phyloP scores from a whole-genome alignment of 768 basidiomycete species.

The Podaxis sp. region DNA sequence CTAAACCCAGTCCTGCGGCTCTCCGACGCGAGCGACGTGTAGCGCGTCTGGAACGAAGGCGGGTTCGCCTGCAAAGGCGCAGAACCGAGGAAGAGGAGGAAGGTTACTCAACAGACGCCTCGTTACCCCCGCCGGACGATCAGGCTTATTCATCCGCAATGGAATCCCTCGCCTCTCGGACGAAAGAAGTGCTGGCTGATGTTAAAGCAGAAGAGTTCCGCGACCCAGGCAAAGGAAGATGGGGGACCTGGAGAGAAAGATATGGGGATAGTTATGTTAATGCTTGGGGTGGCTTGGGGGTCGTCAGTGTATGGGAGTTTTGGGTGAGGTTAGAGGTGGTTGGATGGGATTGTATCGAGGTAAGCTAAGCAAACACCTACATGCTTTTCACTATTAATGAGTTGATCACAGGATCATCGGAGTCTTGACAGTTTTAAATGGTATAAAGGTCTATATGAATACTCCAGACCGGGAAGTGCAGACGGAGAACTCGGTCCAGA shows the following conservation, averaged over 20 bases:
- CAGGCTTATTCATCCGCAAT: slow-evolving; percentile 70
- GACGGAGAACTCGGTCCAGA: slow-evolving; percentile 67
- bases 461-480: slow-evolving; percentile 56
- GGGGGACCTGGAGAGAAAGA: slow-evolving; percentile 70
- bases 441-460: slow-evolving; percentile 78
- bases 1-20: slow-evolving; percentile 44
- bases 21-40: slow-evolving; percentile 54
- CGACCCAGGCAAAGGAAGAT: slow-evolving; percentile 69
- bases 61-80: slow-evolving; percentile 36
- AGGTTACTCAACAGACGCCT: slow-evolving; percentile 87
- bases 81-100: slow-evolving; percentile 51
- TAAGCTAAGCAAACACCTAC: slow-evolving; percentile 29
- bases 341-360: slow-evolving; percentile 87
- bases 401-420: slow-evolving; percentile 39
- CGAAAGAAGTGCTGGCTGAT: slow-evolving; percentile 68
- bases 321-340: slow-evolving; percentile 87
- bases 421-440: slow-evolving; percentile 81
- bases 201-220: slow-evolving; percentile 83
- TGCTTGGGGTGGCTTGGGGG: slow-evolving; percentile 89
- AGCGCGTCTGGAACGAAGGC: slow-evolving; percentile 59
- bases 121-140: slow-evolving; percentile 63
- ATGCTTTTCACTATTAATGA: neutral
- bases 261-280: slow-evolving; percentile 82
- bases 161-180: slow-evolving; percentile 48
- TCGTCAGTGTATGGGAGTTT: slow-evolving; percentile 92